These are phyloP conservation scores for Hyaloscypha hepaticicola DNA, from an alignment of 495 filamentous ascomycete species.

Conservation along the genomic window DNA sequence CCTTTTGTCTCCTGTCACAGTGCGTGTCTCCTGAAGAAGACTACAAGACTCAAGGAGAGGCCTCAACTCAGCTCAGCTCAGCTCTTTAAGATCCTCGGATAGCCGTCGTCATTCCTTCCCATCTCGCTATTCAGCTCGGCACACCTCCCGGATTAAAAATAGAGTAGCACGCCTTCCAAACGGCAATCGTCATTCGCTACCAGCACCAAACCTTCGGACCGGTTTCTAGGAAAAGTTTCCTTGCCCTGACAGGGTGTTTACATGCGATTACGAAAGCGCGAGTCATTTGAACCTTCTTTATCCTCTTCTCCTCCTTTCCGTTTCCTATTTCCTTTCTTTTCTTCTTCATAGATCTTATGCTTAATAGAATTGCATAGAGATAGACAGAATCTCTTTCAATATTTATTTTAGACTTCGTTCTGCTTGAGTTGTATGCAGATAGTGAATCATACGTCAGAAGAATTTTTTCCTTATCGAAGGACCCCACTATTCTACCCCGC, in stretches of 20 bases:
- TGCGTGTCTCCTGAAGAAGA: too few relatives aligned
- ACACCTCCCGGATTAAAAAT: background rate
- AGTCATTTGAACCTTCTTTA: background rate
- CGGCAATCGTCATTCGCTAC: background rate
- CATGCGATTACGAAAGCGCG: constrained; percentile 4
- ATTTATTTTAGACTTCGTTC: background rate
- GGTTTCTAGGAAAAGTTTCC: background rate
- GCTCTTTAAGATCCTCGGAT: background rate
- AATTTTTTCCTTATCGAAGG: background rate
- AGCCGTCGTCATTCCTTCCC: constrained; percentile 4
- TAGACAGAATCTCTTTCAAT: background rate
- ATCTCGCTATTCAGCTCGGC: background rate
- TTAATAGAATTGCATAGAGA: constrained; percentile 1
- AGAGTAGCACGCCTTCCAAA: background rate
- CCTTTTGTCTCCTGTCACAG: too few relatives aligned
- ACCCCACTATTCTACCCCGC: background rate
- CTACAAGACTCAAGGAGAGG: too few relatives aligned
- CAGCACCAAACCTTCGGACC: background rate
- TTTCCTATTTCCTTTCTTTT: background rate
- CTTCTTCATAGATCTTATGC: background rate
- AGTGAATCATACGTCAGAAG: background rate
- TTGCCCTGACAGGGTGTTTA: background rate
- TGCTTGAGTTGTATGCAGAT: background rate
- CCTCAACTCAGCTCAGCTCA: background rate
- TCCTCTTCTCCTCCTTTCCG: background rate